Base-by-base conservation (phyloP, 805 yeast species). In the Hanseniaspora pseudoguilliermondii region DNA sequence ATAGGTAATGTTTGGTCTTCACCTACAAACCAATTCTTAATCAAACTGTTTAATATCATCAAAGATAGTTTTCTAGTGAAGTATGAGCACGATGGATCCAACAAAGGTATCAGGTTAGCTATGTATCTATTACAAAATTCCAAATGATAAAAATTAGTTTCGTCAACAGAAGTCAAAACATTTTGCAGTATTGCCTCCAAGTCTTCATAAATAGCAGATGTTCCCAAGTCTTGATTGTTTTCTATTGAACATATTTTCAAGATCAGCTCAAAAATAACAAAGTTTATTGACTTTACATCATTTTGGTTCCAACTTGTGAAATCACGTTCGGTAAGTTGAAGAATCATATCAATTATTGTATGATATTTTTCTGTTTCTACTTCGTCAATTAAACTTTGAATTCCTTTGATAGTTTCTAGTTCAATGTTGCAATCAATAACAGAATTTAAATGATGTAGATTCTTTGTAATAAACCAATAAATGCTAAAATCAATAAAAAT, bases 11-110 rank as follows among this genome's bases (percentile, higher is more conserved):
- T 46, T 2, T 60, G 60, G 47, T 67, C 65, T 5, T 44, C 42
- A 8, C 70, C 71, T 64, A 67, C 60, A 49, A 66, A 66, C 44
- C 44, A 3, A 63, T 61, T 15, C 61, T 61, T 13, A 65, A 53
- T 55, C 66, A 63, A 46, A n/a, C 13, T 44, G 46, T 36, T 52
- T 11, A 52, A 52, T 25, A 52, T 52, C 38, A 38, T 44, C n/a
- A 52, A 11, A 5, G 49, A 23, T 2, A 52, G 1, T 23, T 52
- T 52, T 5, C 39, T 34, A n/a, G 13, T 46, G 9, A 46, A 29
- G 16, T 46, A 39, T 38, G 49, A 27, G 13, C 21, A 27, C 4
- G n/a, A 27, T 10, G 47, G 44, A 13, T 18, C 15, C 32, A 36
- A 13, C 21, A 36, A 11, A 5, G 42, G 13, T 10, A 52, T 20